These are phyloP conservation scores for Vigna reflexopilosa DNA, from an alignment of 306 rosid species.

Conservation along the genomic window DNA sequence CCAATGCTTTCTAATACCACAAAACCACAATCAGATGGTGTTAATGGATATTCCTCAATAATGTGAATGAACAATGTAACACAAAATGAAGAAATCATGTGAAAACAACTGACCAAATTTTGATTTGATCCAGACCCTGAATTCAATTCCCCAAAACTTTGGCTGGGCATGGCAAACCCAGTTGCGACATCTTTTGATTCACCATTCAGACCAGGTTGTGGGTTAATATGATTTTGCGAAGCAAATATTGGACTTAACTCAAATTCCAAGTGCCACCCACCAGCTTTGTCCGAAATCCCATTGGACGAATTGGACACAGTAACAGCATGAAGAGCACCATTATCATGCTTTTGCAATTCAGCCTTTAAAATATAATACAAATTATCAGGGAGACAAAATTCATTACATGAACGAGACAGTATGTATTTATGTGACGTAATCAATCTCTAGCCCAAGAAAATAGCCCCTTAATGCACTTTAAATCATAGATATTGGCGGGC, in stretches of 20 bases:
- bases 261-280: slow-evolving; percentile 59
- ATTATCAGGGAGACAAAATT: slow-evolving; percentile 30
- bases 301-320: slow-evolving; percentile 50
- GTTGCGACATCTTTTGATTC: slow-evolving; percentile 42
- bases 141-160: slow-evolving; percentile 60
- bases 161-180: slow-evolving; percentile 39
- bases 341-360: slow-evolving; percentile 49
- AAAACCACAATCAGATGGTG: slow-evolving; percentile 42
- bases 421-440: not conserved
- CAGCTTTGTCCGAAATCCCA: slow-evolving; percentile 51
- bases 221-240: slow-evolving; percentile 39
- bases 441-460: slow-evolving; percentile 29
- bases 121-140: slow-evolving; percentile 53
- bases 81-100: slow-evolving; percentile 35
- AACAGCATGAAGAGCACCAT: slow-evolving; percentile 44
- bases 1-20: slow-evolving; percentile 59
- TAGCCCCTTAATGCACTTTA: slow-evolving; percentile 22
- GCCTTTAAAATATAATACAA: slow-evolving; percentile 53
- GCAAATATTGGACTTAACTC: slow-evolving; percentile 56
- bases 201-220: slow-evolving; percentile 39
- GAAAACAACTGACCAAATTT: slow-evolving; percentile 58
- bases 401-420: not conserved
- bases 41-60: slow-evolving; percentile 14
- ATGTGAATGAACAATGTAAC: slow-evolving; percentile 30
- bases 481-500: slow-evolving; percentile 1